These are phyloP conservation scores for Vigna unguiculata DNA, from an alignment of 306 rosid genomes.

Conservation along the genomic window DNA sequence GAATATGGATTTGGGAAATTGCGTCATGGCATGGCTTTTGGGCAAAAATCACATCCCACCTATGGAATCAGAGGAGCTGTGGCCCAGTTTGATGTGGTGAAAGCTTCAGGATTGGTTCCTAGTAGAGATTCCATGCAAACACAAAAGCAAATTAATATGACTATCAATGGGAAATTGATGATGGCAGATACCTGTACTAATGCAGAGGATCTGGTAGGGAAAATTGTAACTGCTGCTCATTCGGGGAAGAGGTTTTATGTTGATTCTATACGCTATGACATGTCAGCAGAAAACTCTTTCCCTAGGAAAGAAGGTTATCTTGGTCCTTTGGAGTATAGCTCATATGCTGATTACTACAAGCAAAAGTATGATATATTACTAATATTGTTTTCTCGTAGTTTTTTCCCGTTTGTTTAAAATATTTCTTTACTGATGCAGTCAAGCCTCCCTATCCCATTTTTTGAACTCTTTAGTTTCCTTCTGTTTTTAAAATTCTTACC, in stretches of 20 bases:
- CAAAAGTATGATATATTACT: conserved; percentile 73
- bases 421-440: conserved; percentile 27
- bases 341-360: conserved; percentile 98
- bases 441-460: conserved; percentile 39
- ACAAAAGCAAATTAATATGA: conserved; percentile 52
- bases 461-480: background rate
- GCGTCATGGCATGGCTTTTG: conserved; percentile 97
- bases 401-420: conserved; percentile 11
- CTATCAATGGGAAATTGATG: conserved; percentile 67
- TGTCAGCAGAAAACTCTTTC: conserved; percentile 95
- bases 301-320: conserved; percentile 99
- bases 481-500: conserved; percentile 35
- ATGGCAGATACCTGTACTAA: conserved; percentile 84
- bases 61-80: conserved; percentile 99
- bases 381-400: conserved; percentile 38
- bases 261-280: conserved; percentile 87
- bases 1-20: conserved; percentile 94
- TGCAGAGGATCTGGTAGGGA: conserved; percentile 84
- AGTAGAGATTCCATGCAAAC: conserved; percentile 57
- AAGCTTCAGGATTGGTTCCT: conserved; percentile 95
- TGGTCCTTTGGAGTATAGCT: conserved; percentile 97
- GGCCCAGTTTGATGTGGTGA: conserved; percentile 96
- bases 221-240: conserved; percentile 96
- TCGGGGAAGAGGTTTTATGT: conserved; percentile 98
- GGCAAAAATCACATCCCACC: conserved; percentile 95